Conservation (phyloP, 2,329 filamentous ascomycete genomes). For the Neonectria coccinea region DNA sequence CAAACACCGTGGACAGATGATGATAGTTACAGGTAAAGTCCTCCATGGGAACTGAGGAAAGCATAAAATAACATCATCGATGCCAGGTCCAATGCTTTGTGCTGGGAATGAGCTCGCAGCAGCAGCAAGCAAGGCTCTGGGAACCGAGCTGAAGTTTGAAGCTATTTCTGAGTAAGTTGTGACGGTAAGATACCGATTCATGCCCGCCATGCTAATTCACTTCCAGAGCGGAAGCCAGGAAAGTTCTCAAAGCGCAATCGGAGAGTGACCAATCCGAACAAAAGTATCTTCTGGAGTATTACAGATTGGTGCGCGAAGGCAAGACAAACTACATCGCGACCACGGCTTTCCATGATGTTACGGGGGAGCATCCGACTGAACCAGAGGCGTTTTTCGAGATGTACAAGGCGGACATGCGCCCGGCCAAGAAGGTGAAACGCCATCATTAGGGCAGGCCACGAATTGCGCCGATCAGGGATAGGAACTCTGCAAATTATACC, state of each 20-base stretch:
- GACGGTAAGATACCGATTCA: neutral
- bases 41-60: neutral
- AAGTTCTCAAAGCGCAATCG: constrained; percentile 15
- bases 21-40: constrained; percentile 59
- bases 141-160: constrained; percentile 47
- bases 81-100: constrained; percentile 58
- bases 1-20: constrained; percentile 63
- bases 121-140: constrained; percentile 58
- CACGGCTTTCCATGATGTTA: constrained; percentile 62
- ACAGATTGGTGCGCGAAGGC: constrained; percentile 63
- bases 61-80: neutral
- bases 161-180: constrained; percentile 32
- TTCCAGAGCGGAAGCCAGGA: constrained; percentile 12
- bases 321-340: constrained; percentile 67
- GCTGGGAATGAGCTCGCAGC: constrained; percentile 59
- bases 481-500: too few species aligned
- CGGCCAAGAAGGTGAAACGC: constrained; percentile 32
- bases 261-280: constrained; percentile 53
- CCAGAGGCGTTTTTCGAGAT: constrained; percentile 61
- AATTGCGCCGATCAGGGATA: neutral
- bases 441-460: neutral
- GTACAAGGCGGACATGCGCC: constrained; percentile 48
- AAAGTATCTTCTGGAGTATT: constrained; percentile 64
- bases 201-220: neutral
- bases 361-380: constrained; percentile 58